These are phyloP conservation scores for Pharnaceum exiguum DNA, from an alignment of 148 eudicot genomes.

Conservation along the genomic window DNA sequence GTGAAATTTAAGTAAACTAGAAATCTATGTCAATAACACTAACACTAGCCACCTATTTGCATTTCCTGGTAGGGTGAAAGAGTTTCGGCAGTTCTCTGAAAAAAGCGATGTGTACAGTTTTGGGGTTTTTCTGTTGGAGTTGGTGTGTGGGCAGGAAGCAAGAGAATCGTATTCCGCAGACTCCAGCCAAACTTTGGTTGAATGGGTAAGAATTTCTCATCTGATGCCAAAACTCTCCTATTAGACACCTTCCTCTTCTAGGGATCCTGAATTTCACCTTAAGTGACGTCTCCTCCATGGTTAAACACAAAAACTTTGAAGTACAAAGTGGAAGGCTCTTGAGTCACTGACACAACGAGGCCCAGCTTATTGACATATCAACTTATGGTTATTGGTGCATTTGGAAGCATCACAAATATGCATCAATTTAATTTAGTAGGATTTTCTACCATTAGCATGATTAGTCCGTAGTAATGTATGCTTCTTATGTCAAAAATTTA, in stretches of 20 bases:
- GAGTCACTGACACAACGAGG: neutral
- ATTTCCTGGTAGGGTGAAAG: slow-evolving; percentile 65
- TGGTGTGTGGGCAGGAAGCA: slow-evolving; percentile 81
- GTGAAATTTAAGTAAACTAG: neutral
- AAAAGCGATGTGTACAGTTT: slow-evolving; percentile 86
- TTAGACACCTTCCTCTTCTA: neutral
- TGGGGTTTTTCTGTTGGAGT: slow-evolving; percentile 83
- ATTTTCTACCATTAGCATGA: too few species aligned
- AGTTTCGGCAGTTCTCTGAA: slow-evolving; percentile 83
- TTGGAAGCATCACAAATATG: neutral
- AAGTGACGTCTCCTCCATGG: slow-evolving; percentile 4
- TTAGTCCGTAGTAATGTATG: neutral
- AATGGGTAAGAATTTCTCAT: slow-evolving; percentile 56
- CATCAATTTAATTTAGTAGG: too few species aligned
- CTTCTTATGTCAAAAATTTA: slow-evolving; percentile 16
- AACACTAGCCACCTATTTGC: neutral
- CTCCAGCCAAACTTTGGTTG: slow-evolving; percentile 52
- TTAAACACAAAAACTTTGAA: neutral
- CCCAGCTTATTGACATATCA: neutral
- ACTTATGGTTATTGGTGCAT: slow-evolving; percentile 4
- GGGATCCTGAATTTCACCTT: slow-evolving; percentile 1
- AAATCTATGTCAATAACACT: slow-evolving; percentile 5
- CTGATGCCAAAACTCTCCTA: slow-evolving; percentile 1
- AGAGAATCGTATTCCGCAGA: slow-evolving; percentile 48
- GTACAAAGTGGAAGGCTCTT: neutral